These are phyloP conservation scores for Ceratocystis harringtonii DNA, from an alignment of 2,329 filamentous ascomycete species.

Conservation along the genomic window DNA sequence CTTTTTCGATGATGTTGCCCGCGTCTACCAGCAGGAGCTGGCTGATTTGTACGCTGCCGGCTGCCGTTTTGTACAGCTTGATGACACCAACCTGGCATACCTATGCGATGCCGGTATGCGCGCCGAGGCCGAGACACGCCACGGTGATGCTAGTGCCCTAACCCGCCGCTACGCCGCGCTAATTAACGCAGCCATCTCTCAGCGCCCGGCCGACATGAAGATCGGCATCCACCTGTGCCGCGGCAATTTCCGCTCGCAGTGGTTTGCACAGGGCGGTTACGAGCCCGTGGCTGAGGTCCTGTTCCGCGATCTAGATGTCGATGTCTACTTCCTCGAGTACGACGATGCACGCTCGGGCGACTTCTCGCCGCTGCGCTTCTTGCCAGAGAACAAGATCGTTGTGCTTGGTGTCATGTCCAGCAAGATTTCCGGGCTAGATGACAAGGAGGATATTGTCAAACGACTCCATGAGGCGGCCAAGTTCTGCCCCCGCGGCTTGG, in stretches of 20 bases:
- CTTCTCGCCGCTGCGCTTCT: slow-evolving; percentile 44
- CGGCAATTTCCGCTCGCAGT: slow-evolving; percentile 46
- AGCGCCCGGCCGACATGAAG: slow-evolving; percentile 50
- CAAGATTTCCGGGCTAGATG: slow-evolving; percentile 44
- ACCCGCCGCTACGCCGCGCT: slow-evolving; percentile 56
- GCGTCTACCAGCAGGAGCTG: slow-evolving; percentile 40
- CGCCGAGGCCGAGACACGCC: slow-evolving; percentile 14
- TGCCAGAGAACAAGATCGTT: slow-evolving; percentile 45
- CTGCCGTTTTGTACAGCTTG: slow-evolving; percentile 43
- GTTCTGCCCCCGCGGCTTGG: slow-evolving; percentile 49
- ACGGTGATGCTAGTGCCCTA: slow-evolving; percentile 29
- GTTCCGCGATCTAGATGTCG: slow-evolving; percentile 42
- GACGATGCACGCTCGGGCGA: slow-evolving; percentile 45
- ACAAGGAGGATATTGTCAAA: slow-evolving; percentile 38
- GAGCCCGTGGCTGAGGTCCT: slow-evolving; percentile 46
- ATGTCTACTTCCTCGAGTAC: slow-evolving; percentile 48
- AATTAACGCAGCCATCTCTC: slow-evolving; percentile 54
- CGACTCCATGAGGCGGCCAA: slow-evolving; percentile 44
- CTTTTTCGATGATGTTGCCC: slow-evolving; percentile 42
- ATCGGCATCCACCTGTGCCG: slow-evolving; percentile 51
- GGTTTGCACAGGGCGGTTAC: slow-evolving; percentile 50
- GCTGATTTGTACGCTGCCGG: slow-evolving; percentile 40
- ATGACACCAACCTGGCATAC: slow-evolving; percentile 45
- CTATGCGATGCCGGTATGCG: slow-evolving; percentile 15
- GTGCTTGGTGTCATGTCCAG: slow-evolving; percentile 46